These are phyloP conservation scores for Xylaria sp. DNA, from an alignment of 2,329 filamentous ascomycete genomes.

Conservation along the genomic window DNA sequence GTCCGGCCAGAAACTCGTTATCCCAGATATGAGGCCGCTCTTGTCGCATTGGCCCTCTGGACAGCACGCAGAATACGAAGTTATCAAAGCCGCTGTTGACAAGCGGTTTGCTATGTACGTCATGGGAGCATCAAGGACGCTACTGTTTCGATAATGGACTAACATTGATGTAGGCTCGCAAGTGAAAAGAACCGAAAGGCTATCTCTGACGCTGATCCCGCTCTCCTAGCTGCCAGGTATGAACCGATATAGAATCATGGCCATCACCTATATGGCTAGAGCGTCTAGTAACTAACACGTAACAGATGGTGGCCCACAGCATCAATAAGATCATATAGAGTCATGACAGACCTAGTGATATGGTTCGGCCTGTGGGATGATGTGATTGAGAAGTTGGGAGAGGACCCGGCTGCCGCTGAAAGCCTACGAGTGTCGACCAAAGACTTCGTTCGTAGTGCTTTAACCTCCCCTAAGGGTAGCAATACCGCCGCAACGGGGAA, in stretches of 20 bases:
- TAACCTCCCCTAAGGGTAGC: slow-evolving; percentile 23
- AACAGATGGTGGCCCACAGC: slow-evolving; percentile 44
- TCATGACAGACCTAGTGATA: slow-evolving; percentile 42
- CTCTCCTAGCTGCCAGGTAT: slow-evolving; percentile 44
- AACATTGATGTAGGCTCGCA: slow-evolving; percentile 8
- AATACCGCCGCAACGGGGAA: slow-evolving; percentile 22
- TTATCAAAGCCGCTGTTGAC: slow-evolving; percentile 36
- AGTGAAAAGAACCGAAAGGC: slow-evolving; percentile 34
- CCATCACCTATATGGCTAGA: background rate
- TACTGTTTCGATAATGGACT: background rate
- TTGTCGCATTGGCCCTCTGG: slow-evolving; percentile 43
- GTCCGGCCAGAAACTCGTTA: slow-evolving; percentile 43
- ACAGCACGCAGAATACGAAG: slow-evolving; percentile 39
- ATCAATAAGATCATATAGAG: slow-evolving; percentile 34
- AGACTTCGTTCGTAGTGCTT: slow-evolving; percentile 34
- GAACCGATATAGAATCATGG: background rate
- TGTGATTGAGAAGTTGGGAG: slow-evolving; percentile 37
- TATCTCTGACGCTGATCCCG: slow-evolving; percentile 39
- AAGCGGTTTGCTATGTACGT: slow-evolving; percentile 39
- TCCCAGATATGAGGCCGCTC: slow-evolving; percentile 43
- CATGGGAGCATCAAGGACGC: background rate
- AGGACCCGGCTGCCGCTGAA: slow-evolving; percentile 36
- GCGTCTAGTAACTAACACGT: background rate
- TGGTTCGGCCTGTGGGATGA: slow-evolving; percentile 47
- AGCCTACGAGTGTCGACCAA: slow-evolving; percentile 41